Percentiles rank a stretch among this genome's conserved stretches.
Conservation (phyloP, 306 rosid species). For the Rosa rugosa region DNA sequence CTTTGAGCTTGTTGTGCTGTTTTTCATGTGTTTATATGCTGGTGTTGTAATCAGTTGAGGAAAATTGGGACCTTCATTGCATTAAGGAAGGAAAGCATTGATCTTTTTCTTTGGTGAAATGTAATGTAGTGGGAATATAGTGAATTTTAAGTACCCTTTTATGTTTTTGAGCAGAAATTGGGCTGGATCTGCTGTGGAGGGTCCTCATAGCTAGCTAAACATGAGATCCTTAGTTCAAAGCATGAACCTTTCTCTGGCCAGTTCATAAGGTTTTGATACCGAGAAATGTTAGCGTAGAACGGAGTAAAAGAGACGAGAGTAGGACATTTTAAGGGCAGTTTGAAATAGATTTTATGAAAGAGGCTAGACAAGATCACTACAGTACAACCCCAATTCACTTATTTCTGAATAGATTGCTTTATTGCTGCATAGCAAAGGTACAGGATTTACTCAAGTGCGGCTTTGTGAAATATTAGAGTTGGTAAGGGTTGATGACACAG, state of each 20-base stretch:
- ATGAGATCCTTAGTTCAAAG: slow-evolving; percentile 6
- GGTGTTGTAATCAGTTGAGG: not conserved
- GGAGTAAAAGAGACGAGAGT: not conserved
- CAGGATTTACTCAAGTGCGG: not conserved
- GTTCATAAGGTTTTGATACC: not conserved
- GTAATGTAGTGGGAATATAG: slow-evolving; percentile 9
- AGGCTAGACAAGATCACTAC: not conserved
- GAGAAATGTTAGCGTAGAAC: not conserved
- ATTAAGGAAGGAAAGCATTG: slow-evolving; percentile 2
- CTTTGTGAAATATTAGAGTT: not conserved
- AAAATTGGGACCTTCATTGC: slow-evolving; percentile 2
- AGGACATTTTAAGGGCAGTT: not conserved
- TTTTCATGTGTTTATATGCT: not conserved
- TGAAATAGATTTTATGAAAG: not conserved
- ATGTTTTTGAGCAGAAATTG: not conserved
- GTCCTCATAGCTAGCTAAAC: not conserved
- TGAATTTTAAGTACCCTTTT: slow-evolving; percentile 2
- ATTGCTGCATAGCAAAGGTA: not conserved
- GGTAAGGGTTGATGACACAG: not conserved
- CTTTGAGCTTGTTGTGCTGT: not conserved
- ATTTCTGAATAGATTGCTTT: not conserved
- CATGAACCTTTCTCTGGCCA: slow-evolving; percentile 2
- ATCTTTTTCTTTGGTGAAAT: not conserved
- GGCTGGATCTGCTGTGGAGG: slow-evolving; percentile 10
- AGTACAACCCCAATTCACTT: not conserved